Percentiles rank a stretch among this genome's conserved stretches.
These are phyloP conservation scores for Intubia oerlemansii DNA, from an alignment of 2,329 filamentous ascomycete genomes.

Conservation along the genomic window DNA sequence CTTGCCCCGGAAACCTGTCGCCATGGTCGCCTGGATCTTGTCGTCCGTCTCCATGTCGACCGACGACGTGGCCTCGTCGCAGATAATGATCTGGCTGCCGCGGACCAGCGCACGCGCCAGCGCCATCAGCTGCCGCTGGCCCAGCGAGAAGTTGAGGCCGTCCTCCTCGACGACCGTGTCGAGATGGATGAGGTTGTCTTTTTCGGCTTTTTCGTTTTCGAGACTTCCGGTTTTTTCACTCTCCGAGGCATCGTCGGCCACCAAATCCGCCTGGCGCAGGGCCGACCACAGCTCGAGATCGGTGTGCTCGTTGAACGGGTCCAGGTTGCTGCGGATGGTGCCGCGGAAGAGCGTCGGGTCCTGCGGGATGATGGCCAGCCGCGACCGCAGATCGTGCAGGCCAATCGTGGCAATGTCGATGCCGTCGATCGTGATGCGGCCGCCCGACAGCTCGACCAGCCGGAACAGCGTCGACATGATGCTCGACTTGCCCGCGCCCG, in stretches of 20 bases:
- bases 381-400: constrained; percentile 52
- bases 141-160: constrained; percentile 86
- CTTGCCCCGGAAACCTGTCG: constrained; percentile 62
- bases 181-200: constrained; percentile 45
- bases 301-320: constrained; percentile 59
- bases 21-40: constrained; percentile 83
- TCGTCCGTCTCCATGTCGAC: constrained; percentile 95
- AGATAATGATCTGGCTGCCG: constrained; percentile 77
- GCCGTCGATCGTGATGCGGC: constrained; percentile 42
- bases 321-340: constrained; percentile 59
- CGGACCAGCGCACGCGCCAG: constrained; percentile 78
- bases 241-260: constrained; percentile 13
- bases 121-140: constrained; percentile 89
- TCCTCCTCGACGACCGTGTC: constrained; percentile 81
- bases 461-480: constrained; percentile 73
- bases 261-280: constrained; percentile 54
- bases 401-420: constrained; percentile 52
- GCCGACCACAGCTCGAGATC: constrained; percentile 63
- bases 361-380: constrained; percentile 66
- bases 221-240: too few relatives aligned
- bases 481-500: constrained; percentile 63
- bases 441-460: constrained; percentile 42
- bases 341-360: constrained; percentile 69
- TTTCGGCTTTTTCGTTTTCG: too few relatives aligned
- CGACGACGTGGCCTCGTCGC: constrained; percentile 82